A percentile compares a stretch with the other conserved stretches of the same genome.
These are phyloP conservation scores for Trypanosoma vivax DNA, from an alignment of 208 protist genomes.

Conservation along the genomic window DNA sequence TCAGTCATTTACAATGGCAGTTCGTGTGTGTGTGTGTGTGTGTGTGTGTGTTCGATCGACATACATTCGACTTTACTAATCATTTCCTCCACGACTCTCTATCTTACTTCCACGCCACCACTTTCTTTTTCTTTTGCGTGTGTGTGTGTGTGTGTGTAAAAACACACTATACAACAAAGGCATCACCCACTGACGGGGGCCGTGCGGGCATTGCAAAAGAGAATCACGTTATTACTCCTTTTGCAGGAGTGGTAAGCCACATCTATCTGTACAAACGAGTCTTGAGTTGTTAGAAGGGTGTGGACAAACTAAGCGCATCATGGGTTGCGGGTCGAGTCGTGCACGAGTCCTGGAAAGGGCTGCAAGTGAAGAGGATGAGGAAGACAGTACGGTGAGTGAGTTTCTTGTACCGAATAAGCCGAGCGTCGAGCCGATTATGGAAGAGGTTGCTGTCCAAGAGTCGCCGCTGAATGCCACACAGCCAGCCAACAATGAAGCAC, in stretches of 20 bases:
- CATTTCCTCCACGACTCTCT: not conserved
- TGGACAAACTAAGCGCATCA: too few relatives aligned
- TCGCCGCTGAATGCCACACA: too few relatives aligned
- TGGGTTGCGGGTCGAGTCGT: conserved; percentile 12
- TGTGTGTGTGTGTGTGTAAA: too few relatives aligned
- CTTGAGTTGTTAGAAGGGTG: not conserved
- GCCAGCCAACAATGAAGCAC: too few relatives aligned
- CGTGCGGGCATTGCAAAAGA: too few relatives aligned
- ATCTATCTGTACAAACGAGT: not conserved
- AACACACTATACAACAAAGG: too few relatives aligned
- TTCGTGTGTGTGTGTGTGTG: not conserved
- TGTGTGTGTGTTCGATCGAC: not conserved
- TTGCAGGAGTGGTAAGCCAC: not conserved
- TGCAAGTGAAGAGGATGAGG: not conserved
- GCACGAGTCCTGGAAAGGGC: not conserved
- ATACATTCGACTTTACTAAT: not conserved
- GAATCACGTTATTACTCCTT: not conserved
- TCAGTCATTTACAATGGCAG: too few relatives aligned
- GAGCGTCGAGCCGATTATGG: too few relatives aligned
- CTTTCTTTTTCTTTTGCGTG: too few relatives aligned
- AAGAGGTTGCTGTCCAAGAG: too few relatives aligned
- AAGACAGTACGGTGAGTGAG: not conserved
- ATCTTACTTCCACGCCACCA: not conserved
- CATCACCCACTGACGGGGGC: too few relatives aligned
- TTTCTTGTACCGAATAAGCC: too few relatives aligned